Evolutionary conservation across 2,329 filamentous ascomycete genomes (phyloP).

Genomic region (Ilyonectria destructans): DNA sequence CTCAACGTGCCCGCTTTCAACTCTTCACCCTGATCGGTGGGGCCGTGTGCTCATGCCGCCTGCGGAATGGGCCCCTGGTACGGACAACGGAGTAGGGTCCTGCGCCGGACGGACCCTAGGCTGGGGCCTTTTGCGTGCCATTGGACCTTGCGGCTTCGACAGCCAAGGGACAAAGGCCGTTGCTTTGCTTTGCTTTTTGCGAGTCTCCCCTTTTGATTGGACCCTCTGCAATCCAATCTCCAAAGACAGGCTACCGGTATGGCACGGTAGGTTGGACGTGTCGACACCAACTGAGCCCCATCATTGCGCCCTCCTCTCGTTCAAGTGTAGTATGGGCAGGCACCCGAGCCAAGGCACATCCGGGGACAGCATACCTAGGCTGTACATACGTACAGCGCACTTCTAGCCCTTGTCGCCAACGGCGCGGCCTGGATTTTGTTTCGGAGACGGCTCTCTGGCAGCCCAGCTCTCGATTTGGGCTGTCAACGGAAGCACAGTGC

Average conservation of each 20-base stretch:
- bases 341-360: not conserved
- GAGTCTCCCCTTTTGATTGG: constrained; percentile 39
- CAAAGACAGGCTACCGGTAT: constrained; percentile 21
- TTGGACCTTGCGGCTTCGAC: constrained; percentile 34
- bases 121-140: constrained; percentile 36
- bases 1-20: constrained; percentile 23
- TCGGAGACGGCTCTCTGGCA: not conserved
- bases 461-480: not conserved
- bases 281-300: constrained; percentile 15
- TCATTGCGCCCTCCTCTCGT: constrained; percentile 1
- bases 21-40: constrained; percentile 28
- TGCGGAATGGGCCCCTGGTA: constrained; percentile 37
- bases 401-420: not conserved
- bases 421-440: not conserved
- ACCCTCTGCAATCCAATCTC: constrained; percentile 37
- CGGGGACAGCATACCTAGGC: not conserved
- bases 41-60: constrained; percentile 38
- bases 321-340: not conserved
- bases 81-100: constrained; percentile 36
- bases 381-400: not conserved
- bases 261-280: constrained; percentile 2
- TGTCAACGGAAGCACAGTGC: not conserved
- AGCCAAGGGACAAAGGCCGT: constrained; percentile 39
- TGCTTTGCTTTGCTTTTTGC: constrained; percentile 41
- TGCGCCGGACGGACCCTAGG: constrained; percentile 31